Conservation (phyloP, 257 asterid genomes). For the Plectranthus barbatus region DNA sequence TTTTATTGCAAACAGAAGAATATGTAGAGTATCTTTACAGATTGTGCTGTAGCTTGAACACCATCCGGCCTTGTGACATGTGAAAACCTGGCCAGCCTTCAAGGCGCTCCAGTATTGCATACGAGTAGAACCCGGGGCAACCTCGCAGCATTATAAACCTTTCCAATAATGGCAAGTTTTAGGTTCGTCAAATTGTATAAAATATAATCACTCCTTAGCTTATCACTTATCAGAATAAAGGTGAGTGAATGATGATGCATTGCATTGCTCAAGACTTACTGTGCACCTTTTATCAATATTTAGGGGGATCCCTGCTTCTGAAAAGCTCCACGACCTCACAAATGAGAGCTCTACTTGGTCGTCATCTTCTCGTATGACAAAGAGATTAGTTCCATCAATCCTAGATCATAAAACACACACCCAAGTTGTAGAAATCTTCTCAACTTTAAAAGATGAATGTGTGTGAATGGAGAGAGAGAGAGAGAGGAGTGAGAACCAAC, state of each 20-base stretch:
- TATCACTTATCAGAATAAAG: neutral
- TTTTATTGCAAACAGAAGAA: neutral
- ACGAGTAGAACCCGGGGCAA: slow-evolving; percentile 51
- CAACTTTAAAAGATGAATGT: neutral
- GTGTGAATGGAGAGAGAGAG: neutral
- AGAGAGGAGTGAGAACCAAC: too few species aligned
- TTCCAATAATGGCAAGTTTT: neutral
- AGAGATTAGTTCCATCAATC: slow-evolving; percentile 36
- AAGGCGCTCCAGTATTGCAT: slow-evolving; percentile 46
- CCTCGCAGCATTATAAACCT: slow-evolving; percentile 64
- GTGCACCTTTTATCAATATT: slow-evolving; percentile 86
- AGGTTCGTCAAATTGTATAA: neutral
- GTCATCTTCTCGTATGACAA: slow-evolving; percentile 38
- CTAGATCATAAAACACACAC: slow-evolving; percentile 21
- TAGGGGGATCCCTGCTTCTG: slow-evolving; percentile 34
- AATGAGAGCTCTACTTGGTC: slow-evolving; percentile 75
- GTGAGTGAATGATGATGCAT: too few species aligned
- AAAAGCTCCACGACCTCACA: slow-evolving; percentile 32
- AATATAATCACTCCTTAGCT: neutral
- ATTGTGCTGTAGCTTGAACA: slow-evolving; percentile 41
- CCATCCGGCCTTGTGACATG: slow-evolving; percentile 45
- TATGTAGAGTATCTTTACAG: slow-evolving; percentile 27
- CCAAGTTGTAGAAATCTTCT: neutral
- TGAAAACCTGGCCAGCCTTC: slow-evolving; percentile 55
- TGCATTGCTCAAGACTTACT: slow-evolving; percentile 15